Evolutionary conservation across 2,329 filamentous ascomycete genomes (phyloP).

Genomic region (Sclerotiophoma versabilis): DNA sequence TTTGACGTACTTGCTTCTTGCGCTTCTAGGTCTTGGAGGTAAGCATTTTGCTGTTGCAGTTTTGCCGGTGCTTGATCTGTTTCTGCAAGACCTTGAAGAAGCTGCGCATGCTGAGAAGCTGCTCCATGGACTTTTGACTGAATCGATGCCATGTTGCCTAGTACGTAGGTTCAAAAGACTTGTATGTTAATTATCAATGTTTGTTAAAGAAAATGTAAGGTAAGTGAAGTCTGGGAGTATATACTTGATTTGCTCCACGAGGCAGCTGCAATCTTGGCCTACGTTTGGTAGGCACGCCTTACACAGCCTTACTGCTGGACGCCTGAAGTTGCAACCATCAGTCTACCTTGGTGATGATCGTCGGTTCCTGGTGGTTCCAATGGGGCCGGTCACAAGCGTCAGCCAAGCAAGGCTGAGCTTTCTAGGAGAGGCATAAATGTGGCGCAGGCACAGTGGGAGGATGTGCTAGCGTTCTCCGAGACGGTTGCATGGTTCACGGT

Average conservation of each 20-base stretch:
- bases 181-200: background rate
- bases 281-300: slow-evolving; percentile 13
- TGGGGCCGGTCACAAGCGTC: slow-evolving; percentile 27
- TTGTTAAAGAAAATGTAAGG: background rate
- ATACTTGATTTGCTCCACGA: background rate
- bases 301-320: slow-evolving; percentile 19
- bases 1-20: slow-evolving; percentile 32
- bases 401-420: slow-evolving; percentile 17
- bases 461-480: background rate
- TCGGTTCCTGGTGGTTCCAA: slow-evolving; percentile 16
- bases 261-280: slow-evolving; percentile 10
- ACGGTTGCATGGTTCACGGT: background rate
- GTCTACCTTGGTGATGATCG: slow-evolving; percentile 6
- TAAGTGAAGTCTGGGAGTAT: background rate
- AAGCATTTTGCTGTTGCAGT: slow-evolving; percentile 40
- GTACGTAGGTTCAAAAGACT: too few species aligned
- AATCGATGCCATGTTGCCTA: slow-evolving; percentile 27
- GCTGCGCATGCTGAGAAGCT: slow-evolving; percentile 32
- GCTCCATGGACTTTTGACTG: slow-evolving; percentile 37
- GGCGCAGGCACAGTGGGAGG: slow-evolving; percentile 6
- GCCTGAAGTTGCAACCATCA: slow-evolving; percentile 17
- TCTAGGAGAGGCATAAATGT: slow-evolving; percentile 10
- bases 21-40: slow-evolving; percentile 35
- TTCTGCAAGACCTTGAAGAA: slow-evolving; percentile 38
- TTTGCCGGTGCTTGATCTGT: slow-evolving; percentile 40